Percentiles rank a stretch among this genome's conserved stretches.
These are phyloP conservation scores for Spergularia azorica DNA, from an alignment of 179 eudicot species.

Conservation along the genomic window DNA sequence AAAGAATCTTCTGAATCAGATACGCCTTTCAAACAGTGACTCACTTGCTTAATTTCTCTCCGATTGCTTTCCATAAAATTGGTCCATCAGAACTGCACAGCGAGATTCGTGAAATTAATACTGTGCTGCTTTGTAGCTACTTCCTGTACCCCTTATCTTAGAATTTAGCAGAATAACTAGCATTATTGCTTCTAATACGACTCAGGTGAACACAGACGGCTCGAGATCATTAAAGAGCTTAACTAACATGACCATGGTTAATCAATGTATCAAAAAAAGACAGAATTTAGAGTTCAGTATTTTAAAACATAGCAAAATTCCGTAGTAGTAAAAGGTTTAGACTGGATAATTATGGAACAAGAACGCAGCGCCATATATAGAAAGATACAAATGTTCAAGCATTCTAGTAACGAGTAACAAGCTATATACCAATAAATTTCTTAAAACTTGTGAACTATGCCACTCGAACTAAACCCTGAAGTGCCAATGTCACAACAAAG, in stretches of 20 bases:
- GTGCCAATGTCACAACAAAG: no score
- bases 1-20: conserved; percentile 28
- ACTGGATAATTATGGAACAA: no score
- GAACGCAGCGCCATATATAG: no score
- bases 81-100: conserved; percentile 51
- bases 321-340: no score
- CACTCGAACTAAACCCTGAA: no score
- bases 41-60: conserved; percentile 32
- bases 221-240: no score
- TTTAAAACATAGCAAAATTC: no score
- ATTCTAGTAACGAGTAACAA: not conserved
- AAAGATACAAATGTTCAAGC: no score
- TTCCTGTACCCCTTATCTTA: not conserved
- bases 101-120: conserved; percentile 15
- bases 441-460: not conserved
- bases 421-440: not conserved
- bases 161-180: not conserved
- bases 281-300: no score
- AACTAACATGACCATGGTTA: no score
- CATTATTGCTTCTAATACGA: not conserved
- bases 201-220: no score
- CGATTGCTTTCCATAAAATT: conserved; percentile 27
- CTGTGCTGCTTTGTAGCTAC: not conserved
- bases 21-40: conserved; percentile 24
- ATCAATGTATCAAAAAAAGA: no score